These are phyloP conservation scores for Diaporthe capsici DNA, from an alignment of 2,329 filamentous ascomycete species.

Conservation along the genomic window DNA sequence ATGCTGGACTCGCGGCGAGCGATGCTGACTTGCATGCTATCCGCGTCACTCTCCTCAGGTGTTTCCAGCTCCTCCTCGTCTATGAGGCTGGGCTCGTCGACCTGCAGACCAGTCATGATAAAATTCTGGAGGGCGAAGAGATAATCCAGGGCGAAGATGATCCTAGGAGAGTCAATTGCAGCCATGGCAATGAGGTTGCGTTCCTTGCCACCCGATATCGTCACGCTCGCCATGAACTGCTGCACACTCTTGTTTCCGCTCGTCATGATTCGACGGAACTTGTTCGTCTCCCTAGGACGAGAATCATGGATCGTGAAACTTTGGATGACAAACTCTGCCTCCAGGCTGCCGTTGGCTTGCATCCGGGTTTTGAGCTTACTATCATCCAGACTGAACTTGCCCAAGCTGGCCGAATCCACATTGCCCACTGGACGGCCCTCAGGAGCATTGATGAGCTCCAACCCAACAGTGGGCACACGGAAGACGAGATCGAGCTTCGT, in stretches of 20 bases:
- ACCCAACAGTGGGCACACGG: constrained; percentile 85
- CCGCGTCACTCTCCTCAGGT: constrained; percentile 71
- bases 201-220: constrained; percentile 88
- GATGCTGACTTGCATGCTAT: constrained; percentile 67
- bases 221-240: constrained; percentile 98
- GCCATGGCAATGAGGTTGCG: constrained; percentile 89
- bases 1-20: constrained; percentile 48
- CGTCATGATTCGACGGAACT: constrained; percentile 98
- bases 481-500: constrained; percentile 95
- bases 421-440: constrained; percentile 84
- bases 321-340: constrained; percentile 92
- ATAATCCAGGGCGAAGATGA: constrained; percentile 97
- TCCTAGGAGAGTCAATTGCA: constrained; percentile 92
- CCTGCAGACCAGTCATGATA: constrained; percentile 77
- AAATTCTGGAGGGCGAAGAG: constrained; percentile 91
- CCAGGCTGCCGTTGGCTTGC: constrained; percentile 90
- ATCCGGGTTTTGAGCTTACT: constrained; percentile 93
- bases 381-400: constrained; percentile 93
- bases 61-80: constrained; percentile 57
- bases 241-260: constrained; percentile 95
- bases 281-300: constrained; percentile 89
- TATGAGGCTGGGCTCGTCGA: constrained; percentile 72
- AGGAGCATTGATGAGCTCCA: constrained; percentile 87
- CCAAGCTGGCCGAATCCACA: constrained; percentile 84
- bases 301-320: constrained; percentile 97